Evolutionary conservation across 345 rosid species (phyloP), one percentile per base, ranked within the genome.

Genomic region (Adansonia digitata): DNA sequence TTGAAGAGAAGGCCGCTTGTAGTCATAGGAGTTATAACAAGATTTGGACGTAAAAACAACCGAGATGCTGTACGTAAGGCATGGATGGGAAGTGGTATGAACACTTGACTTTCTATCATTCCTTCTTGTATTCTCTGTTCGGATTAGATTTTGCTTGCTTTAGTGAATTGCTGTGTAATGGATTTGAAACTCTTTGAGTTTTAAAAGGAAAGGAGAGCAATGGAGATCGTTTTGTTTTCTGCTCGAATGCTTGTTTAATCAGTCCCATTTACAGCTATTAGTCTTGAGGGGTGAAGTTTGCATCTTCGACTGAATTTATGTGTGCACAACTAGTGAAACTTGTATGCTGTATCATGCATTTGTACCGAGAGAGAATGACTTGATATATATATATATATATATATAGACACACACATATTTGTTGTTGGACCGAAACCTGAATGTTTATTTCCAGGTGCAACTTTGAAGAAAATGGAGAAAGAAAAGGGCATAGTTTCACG

Each of bases 61-160:
- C 85, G 98, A 74, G 92, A 91, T 78, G 96, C 97, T 9, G 84
- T 91, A 45, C 90, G 98, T 13, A 90, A 90, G 85, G 93, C 99
- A 52, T 93, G 98, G 99, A 89, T 91, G 94, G 96, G 93, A 73
- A 86, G 83, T 6, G 95, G 95, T 90, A 85, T 68, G 5, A 42
- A 55, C 62, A 72, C 77, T 79, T 72, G 15, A 18, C 31, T 78
- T 56, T 67, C 45, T 26, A 4, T 51, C 52, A 5, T 67, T 68
- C 56, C 13, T 66, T 62, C 34, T 8, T 66, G 72, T 68, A 45
- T 48, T 69, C 31, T 7, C 62, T 24, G 65, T 17, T 77, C 39
- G 31, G 62, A n/a, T 48, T 14, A 52, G 61, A 55, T 55, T 48
- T 63, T 57, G 17, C 76, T 51, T 72, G 20, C 34, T 13, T 43